Evolutionary conservation across 495 filamentous ascomycete species (phyloP).

Genomic region (Aspergillus sclerotiicarbonarius): DNA sequence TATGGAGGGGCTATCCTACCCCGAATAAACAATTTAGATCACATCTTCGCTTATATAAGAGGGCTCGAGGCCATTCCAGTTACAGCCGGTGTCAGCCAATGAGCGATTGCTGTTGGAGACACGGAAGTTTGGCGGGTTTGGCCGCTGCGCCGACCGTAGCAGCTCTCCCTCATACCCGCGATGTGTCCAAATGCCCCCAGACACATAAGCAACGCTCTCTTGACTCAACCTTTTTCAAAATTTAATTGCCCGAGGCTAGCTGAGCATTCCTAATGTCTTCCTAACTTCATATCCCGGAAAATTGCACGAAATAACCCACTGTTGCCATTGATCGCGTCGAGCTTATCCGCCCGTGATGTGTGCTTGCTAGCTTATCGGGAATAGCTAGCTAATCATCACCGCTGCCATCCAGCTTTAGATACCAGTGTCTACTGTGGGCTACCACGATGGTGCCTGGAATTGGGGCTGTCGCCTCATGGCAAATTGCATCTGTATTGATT

Average conservation of each 20-base stretch:
- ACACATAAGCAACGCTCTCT: not conserved
- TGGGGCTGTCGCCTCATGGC: conserved; percentile 29
- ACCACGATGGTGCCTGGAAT: conserved; percentile 22
- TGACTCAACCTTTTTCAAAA: not conserved
- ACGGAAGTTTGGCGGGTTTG: conserved; percentile 33
- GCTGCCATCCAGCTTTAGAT: not conserved
- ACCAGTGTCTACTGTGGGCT: not conserved
- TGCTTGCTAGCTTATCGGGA: conserved; percentile 13
- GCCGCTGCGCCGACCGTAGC: conserved; percentile 36
- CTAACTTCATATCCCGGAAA: not conserved
- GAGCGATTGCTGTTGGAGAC: not conserved
- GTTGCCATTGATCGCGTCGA: not conserved
- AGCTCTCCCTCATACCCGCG: conserved; percentile 25
- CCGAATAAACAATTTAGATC: too few relatives aligned
- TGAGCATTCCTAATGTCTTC: not conserved
- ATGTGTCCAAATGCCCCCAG: conserved; percentile 31
- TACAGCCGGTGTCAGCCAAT: conserved; percentile 5
- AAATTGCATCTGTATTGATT: conserved; percentile 28
- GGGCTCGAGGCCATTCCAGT: not conserved
- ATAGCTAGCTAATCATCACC: conserved; percentile 14
- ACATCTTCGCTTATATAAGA: too few relatives aligned
- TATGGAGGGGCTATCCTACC: too few relatives aligned
- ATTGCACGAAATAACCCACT: not conserved
- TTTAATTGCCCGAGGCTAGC: not conserved
- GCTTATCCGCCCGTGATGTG: conserved; percentile 31